Evolutionary conservation across 352 stramenopile genomes (phyloP).

Genomic region (Globisporangium cystogenes): DNA sequence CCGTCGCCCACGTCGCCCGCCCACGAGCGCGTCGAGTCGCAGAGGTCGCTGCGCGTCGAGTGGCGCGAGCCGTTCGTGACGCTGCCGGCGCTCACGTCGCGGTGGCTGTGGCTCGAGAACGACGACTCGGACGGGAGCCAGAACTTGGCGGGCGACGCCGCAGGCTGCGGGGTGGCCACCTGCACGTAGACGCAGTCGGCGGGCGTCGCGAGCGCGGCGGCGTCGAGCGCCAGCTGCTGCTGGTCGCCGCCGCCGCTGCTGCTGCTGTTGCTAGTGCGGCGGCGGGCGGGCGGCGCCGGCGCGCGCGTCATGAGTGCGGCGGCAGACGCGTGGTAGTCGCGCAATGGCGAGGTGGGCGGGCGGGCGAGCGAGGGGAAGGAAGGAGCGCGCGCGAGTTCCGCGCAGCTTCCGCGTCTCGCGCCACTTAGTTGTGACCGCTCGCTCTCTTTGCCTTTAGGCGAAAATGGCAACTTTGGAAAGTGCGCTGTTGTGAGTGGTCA

Average conservation of each 20-base stretch:
- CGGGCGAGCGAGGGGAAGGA: neutral
- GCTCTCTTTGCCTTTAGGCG: too few species aligned
- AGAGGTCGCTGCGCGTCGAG: constrained; percentile 12
- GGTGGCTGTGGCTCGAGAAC: constrained; percentile 14
- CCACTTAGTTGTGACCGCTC: too few species aligned
- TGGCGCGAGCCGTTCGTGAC: constrained; percentile 17
- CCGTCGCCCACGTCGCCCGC: neutral
- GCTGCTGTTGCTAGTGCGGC: neutral
- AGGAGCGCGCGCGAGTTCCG: neutral
- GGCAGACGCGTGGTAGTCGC: too few species aligned
- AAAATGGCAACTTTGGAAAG: too few species aligned
- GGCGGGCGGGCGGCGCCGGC: too few species aligned
- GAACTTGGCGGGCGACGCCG: constrained; percentile 1
- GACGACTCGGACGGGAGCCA: constrained; percentile 14
- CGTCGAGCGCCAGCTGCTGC: neutral
- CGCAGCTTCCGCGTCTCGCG: neutral
- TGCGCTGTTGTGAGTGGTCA: too few species aligned
- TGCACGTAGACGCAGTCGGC: constrained; percentile 1
- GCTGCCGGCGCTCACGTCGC: constrained; percentile 9
- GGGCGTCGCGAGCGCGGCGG: neutral
- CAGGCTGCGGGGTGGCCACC: neutral
- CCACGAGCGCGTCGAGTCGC: constrained; percentile 2
- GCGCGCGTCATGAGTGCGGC: neutral
- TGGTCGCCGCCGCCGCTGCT: neutral
- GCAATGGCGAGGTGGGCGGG: neutral